Conservation (phyloP, 805 yeast genomes). For the Schizosaccharomyces octosporus region DNA sequence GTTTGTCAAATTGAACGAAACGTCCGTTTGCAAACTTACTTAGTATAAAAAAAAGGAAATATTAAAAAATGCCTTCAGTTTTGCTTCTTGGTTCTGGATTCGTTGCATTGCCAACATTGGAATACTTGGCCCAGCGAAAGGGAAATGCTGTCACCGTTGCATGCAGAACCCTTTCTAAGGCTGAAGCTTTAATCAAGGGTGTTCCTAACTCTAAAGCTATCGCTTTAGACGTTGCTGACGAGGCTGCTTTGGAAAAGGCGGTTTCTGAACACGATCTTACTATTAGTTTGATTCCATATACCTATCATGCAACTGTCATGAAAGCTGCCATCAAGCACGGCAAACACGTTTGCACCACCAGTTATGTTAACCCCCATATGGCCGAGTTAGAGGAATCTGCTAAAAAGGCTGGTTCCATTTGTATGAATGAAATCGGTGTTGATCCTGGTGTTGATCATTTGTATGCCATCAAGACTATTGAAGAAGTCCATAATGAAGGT, state of each 20-base stretch:
- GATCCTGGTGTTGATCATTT: conserved; percentile 98
- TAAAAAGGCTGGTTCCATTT: conserved; percentile 84
- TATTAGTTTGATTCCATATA: conserved; percentile 73
- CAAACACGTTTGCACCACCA: conserved; percentile 70
- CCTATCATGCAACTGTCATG: conserved; percentile 77
- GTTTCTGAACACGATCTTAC: conserved; percentile 62
- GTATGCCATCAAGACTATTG: conserved; percentile 93
- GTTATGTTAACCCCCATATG: conserved; percentile 32
- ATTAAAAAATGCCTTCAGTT: conserved; percentile 3
- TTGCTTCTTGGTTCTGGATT: conserved; percentile 38
- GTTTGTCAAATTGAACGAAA: no score
- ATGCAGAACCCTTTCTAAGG: conserved; percentile 75
- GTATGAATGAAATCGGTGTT: conserved; percentile 94
- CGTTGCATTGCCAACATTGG: conserved; percentile 96
- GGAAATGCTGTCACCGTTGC: conserved; percentile 84
- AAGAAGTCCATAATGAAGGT: conserved; percentile 73
- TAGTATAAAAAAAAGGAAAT: no score
- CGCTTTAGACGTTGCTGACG: conserved; percentile 70
- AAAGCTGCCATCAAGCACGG: conserved; percentile 76
- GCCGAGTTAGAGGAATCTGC: conserved; percentile 13
- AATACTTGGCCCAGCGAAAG: conserved; percentile 51
- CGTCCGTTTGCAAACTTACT: no score
- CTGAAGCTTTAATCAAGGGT: conserved; percentile 61
- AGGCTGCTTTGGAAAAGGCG: conserved; percentile 48
- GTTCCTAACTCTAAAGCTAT: conserved; percentile 42